Conservation (phyloP, 1,284 basidiomycete genomes). For the Melanopsichium pennsylvanicum region DNA sequence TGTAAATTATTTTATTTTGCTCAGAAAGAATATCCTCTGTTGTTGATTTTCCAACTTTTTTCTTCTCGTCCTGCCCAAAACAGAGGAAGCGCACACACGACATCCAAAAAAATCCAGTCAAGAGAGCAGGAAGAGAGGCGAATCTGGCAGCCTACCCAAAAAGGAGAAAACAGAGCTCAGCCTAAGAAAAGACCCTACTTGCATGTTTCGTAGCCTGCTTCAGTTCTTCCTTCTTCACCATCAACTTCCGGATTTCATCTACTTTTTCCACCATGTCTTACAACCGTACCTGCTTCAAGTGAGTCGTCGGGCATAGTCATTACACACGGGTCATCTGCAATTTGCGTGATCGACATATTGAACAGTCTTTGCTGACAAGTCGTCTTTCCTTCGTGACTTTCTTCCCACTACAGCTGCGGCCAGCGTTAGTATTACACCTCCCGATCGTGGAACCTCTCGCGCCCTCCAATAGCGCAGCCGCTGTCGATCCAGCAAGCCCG, state of each 20-base stretch:
- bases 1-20: too few species aligned
- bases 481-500: background rate
- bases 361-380: too few species aligned
- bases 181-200: conserved; percentile 15
- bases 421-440: conserved; percentile 46
- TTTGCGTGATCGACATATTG: too few species aligned
- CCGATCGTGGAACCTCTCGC: conserved; percentile 7
- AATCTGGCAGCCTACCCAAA: background rate
- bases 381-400: background rate
- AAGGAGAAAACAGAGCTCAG: background rate
- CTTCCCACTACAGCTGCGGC: conserved; percentile 44
- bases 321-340: too few species aligned
- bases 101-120: conserved; percentile 3
- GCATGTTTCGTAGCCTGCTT: background rate
- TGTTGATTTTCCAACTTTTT: conserved; percentile 1
- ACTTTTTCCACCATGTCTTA: conserved; percentile 30
- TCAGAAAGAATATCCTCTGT: too few species aligned
- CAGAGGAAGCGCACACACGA: conserved; percentile 7
- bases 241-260: conserved; percentile 2
- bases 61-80: too few species aligned
- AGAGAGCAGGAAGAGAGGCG: too few species aligned
- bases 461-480: background rate
- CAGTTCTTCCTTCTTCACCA: conserved; percentile 4
- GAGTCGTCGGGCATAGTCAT: too few species aligned
- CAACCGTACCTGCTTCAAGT: conserved; percentile 57